These are phyloP conservation scores for Westerdykella ornata DNA, from an alignment of 2,329 filamentous ascomycete species.

Conservation along the genomic window DNA sequence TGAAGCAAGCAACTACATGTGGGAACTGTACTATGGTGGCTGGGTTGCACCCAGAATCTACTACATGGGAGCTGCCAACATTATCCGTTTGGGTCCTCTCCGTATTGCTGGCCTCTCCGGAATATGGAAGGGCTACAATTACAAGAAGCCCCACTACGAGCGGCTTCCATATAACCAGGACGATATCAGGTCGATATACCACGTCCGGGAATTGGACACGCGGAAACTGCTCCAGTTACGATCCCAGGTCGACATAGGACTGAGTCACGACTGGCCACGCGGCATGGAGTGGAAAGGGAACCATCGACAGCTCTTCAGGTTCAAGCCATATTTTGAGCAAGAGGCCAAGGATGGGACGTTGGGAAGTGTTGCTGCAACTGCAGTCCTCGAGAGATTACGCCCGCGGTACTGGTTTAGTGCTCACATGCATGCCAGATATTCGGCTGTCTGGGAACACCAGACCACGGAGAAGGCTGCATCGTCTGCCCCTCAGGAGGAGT, in stretches of 20 bases:
- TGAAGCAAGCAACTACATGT: conserved; percentile 83
- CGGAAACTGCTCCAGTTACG: conserved; percentile 77
- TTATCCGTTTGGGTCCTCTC: conserved; percentile 74
- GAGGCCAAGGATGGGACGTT: conserved; percentile 71
- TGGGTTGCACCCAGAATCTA: conserved; percentile 98
- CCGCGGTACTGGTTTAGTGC: conserved; percentile 85
- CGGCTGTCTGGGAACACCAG: conserved; percentile 53
- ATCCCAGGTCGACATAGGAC: conserved; percentile 82
- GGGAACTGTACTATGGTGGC: conserved; percentile 90
- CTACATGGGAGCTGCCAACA: conserved; percentile 89
- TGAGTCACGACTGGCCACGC: conserved; percentile 95
- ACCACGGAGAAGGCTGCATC: conserved; percentile 21
- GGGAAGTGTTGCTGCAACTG: conserved; percentile 71
- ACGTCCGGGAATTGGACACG: conserved; percentile 83
- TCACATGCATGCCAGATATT: conserved; percentile 84
- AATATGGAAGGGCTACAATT: conserved; percentile 91
- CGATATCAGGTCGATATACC: conserved; percentile 78
- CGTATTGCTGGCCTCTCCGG: conserved; percentile 86
- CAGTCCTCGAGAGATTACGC: conserved; percentile 72
- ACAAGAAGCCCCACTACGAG: conserved; percentile 75
- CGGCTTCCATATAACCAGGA: conserved; percentile 72
- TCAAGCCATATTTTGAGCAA: conserved; percentile 66
- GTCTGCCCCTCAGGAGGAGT: conserved; percentile 12
- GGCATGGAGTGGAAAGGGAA: conserved; percentile 76
- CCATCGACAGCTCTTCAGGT: conserved; percentile 57